Conservation (phyloP, 257 asterid genomes). For the Hygrophila difformis region DNA sequence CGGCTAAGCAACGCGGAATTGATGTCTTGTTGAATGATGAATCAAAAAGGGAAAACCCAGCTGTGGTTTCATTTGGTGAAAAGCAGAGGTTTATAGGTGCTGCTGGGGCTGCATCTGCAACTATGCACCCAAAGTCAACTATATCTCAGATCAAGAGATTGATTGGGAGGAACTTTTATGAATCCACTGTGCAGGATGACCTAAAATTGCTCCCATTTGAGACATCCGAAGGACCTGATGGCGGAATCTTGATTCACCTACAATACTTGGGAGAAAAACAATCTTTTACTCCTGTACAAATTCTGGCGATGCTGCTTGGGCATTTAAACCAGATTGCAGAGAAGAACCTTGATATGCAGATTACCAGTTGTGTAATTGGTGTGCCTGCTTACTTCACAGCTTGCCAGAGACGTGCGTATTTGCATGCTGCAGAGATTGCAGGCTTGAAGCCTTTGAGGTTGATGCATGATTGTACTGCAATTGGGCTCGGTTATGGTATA, state of each 20-base stretch:
- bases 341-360: conserved; percentile 52
- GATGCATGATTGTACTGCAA: conserved; percentile 95
- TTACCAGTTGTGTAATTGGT: conserved; percentile 74
- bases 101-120: conserved; percentile 90
- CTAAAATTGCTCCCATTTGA: conserved; percentile 61
- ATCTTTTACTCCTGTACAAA: conserved; percentile 64
- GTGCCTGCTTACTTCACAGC: conserved; percentile 83
- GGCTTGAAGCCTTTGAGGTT: conserved; percentile 70
- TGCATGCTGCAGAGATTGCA: conserved; percentile 86
- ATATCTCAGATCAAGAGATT: conserved; percentile 86
- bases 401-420: conserved; percentile 75
- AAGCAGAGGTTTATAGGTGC: conserved; percentile 88
- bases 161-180: conserved; percentile 60
- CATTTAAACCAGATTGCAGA: conserved; percentile 76
- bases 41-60: conserved; percentile 83
- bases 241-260: conserved; percentile 67
- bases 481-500: conserved; percentile 85
- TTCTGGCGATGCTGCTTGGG: conserved; percentile 74
- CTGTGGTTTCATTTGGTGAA: conserved; percentile 86
- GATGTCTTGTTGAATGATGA: conserved; percentile 87
- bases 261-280: conserved; percentile 53
- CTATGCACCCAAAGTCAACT: conserved; percentile 89
- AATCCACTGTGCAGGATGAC: conserved; percentile 63
- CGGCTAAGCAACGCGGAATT: conserved; percentile 73
- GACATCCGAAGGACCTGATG: conserved; percentile 71